Conservation (phyloP, 805 yeast genomes). For the Candida tallmaniae region DNA sequence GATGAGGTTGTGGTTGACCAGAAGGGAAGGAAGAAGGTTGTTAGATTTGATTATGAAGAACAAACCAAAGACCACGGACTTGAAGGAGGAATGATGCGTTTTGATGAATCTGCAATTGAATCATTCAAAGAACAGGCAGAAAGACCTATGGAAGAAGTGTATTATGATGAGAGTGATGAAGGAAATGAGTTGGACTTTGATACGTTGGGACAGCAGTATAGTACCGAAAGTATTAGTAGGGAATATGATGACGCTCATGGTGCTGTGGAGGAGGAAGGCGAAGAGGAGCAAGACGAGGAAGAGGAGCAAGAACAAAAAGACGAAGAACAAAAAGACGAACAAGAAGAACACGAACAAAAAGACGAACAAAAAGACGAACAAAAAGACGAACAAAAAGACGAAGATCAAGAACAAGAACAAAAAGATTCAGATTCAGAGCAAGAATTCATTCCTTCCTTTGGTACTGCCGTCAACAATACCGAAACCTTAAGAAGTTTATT, state of each 20-base stretch:
- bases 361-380: conserved; percentile 1
- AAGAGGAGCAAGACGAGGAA: conserved; percentile 4
- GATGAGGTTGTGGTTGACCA: conserved; percentile 32
- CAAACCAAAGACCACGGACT: conserved; percentile 12
- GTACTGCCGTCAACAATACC: conserved; percentile 30
- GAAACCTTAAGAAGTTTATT: conserved; percentile 61
- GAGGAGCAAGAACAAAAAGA: conserved; percentile 3
- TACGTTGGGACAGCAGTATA: conserved; percentile 12
- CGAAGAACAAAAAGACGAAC: conserved; percentile 1
- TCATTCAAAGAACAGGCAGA: conserved; percentile 18
- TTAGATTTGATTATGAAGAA: conserved; percentile 32
- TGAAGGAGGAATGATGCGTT: conserved; percentile 22
- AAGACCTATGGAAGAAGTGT: conserved; percentile 24
- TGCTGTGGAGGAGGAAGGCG: conserved; percentile 13
- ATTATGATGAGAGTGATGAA: conserved; percentile 37
- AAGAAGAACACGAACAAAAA: conserved; percentile 1
- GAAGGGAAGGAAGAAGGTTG: conserved; percentile 32
- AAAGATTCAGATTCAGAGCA: conserved; percentile 19
- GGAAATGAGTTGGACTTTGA: conserved; percentile 38
- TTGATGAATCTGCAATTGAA: conserved; percentile 18
- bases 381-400: conserved; percentile 3
- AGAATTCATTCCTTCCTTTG: conserved; percentile 56
- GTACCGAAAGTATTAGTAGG: conserved; percentile 17
- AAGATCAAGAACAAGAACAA: conserved; percentile 8
- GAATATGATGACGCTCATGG: conserved; percentile 16